phyloP scores from a whole-genome alignment of 495 filamentous ascomycete species.

The Hypoxylon crocopeplum region DNA sequence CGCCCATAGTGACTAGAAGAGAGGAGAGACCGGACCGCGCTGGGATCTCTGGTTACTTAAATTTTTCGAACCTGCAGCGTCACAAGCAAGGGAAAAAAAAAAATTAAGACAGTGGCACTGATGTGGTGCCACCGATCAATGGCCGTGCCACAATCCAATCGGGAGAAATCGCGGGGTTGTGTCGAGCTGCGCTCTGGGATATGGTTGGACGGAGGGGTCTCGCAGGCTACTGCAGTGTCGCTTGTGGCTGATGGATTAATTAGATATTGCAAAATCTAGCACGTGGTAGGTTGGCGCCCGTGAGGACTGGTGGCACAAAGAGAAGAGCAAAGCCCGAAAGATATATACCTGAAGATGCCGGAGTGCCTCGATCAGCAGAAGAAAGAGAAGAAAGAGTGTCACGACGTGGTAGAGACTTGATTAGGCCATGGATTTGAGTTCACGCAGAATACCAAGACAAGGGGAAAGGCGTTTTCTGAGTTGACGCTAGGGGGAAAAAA shows the following conservation, averaged over 20 bases:
- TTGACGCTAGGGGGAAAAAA: slow-evolving; percentile 3
- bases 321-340: no score
- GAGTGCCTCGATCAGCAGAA: no score
- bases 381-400: no score
- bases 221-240: slow-evolving; percentile 15
- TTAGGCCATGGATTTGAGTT: no score
- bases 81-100: slow-evolving; percentile 34
- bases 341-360: no score
- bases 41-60: slow-evolving; percentile 23
- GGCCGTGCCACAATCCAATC: slow-evolving; percentile 31
- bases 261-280: slow-evolving; percentile 4
- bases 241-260: slow-evolving; percentile 12
- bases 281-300: slow-evolving; percentile 20
- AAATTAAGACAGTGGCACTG: slow-evolving; percentile 20
- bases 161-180: slow-evolving; percentile 38
- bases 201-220: slow-evolving; percentile 23
- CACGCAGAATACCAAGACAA: slow-evolving; percentile 10
- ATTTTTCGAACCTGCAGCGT: slow-evolving; percentile 30
- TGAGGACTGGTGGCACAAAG: no score
- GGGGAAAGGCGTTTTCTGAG: slow-evolving; percentile 11
- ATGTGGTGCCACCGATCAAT: slow-evolving; percentile 27
- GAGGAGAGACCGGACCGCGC: slow-evolving; percentile 6
- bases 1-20: slow-evolving; percentile 43
- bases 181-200: slow-evolving; percentile 7
- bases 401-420: no score